These are phyloP conservation scores for Psilocybe sp. DNA, from an alignment of 768 basidiomycete species.

Conservation along the genomic window DNA sequence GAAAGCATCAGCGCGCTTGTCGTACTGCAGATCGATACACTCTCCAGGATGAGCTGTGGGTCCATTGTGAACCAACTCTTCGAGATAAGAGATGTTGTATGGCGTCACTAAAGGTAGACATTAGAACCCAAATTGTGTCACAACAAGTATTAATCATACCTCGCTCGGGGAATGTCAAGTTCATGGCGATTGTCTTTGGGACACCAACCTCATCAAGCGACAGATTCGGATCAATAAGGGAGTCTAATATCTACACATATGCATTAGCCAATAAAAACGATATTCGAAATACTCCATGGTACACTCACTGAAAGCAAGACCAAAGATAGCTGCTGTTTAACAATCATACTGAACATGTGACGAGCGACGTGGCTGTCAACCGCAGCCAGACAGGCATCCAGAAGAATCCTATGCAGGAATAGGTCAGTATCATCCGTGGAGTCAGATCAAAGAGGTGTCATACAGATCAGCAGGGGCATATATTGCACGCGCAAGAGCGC, in stretches of 20 bases:
- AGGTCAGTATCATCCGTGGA: neutral
- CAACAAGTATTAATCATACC: conserved; percentile 44
- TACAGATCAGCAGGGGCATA: conserved; percentile 90
- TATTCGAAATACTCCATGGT: too few species aligned
- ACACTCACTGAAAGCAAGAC: too few species aligned
- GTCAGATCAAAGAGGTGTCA: conserved; percentile 18
- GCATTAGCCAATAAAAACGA: too few species aligned
- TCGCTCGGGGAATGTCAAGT: conserved; percentile 94
- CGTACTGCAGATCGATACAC: conserved; percentile 93
- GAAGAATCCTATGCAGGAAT: conserved; percentile 47
- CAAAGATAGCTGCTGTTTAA: neutral
- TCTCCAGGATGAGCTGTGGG: conserved; percentile 95
- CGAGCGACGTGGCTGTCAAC: conserved; percentile 87
- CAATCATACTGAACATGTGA: conserved; percentile 69
- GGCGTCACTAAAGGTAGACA: conserved; percentile 72
- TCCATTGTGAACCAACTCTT: conserved; percentile 93
- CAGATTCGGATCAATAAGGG: conserved; percentile 94
- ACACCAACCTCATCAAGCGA: conserved; percentile 97
- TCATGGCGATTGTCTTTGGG: conserved; percentile 94
- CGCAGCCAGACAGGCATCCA: conserved; percentile 89
- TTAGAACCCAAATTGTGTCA: neutral
- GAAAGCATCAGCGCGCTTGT: conserved; percentile 92
- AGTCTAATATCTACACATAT: too few species aligned
- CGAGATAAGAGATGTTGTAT: conserved; percentile 92
- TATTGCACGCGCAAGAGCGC: conserved; percentile 83